These are phyloP conservation scores for Cladophialophora carrionii DNA, from an alignment of 2,329 filamentous ascomycete genomes.

Conservation along the genomic window DNA sequence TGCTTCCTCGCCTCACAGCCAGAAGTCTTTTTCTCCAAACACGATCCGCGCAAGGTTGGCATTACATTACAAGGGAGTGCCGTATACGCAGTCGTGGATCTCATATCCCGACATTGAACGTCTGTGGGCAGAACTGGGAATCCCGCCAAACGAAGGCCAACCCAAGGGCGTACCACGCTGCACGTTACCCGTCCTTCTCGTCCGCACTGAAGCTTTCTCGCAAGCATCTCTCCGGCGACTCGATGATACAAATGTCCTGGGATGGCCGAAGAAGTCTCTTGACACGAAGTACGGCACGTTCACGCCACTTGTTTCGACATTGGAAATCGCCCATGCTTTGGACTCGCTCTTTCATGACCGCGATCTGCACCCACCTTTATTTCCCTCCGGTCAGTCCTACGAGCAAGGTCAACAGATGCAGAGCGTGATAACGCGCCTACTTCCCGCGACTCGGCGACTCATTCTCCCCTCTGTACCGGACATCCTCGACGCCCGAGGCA, in stretches of 20 bases:
- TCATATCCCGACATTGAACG: slow-evolving; percentile 22
- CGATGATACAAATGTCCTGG: slow-evolving; percentile 4
- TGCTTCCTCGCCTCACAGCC: neutral
- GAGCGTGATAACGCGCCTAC: slow-evolving; percentile 8
- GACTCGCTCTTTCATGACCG: slow-evolving; percentile 8
- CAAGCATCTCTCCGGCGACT: neutral
- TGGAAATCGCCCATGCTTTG: slow-evolving; percentile 15
- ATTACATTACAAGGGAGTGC: slow-evolving; percentile 17
- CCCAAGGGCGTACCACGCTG: slow-evolving; percentile 4
- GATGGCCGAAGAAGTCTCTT: neutral
- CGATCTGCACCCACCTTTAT: slow-evolving; percentile 1
- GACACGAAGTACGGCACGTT: neutral
- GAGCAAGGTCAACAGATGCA: slow-evolving; percentile 9
- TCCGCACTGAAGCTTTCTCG: neutral
- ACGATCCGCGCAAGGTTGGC: slow-evolving; percentile 22
- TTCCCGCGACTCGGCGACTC: slow-evolving; percentile 9
- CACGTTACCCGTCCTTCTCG: slow-evolving; percentile 20
- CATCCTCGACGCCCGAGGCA: slow-evolving; percentile 19
- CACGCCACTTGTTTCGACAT: neutral
- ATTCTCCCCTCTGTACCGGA: slow-evolving; percentile 19
- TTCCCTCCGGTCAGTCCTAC: slow-evolving; percentile 1
- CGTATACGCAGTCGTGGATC: slow-evolving; percentile 21
- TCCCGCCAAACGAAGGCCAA: slow-evolving; percentile 1
- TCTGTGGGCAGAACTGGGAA: slow-evolving; percentile 14
- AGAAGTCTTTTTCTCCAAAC: slow-evolving; percentile 19